Base-by-base conservation (phyloP, 352 stramenopile species). In the Phytophthora tubulina region DNA sequence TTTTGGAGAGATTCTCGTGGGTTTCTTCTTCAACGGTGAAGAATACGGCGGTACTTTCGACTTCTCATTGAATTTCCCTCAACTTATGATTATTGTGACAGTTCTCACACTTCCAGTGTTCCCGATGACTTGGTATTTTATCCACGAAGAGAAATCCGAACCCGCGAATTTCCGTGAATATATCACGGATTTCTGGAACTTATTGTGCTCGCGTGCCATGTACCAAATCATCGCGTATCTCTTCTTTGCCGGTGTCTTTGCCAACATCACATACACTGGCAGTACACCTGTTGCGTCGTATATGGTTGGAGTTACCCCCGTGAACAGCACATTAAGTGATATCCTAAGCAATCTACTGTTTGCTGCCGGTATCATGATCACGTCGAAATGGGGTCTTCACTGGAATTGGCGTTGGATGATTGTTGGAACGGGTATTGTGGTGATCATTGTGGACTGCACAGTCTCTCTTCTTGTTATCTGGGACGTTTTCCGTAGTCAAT, bases 1-100 rank as follows among this genome's bases (percentile, higher is more conserved):
- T 33, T 41, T 89, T 7, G 72, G 68, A 6, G 57, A 82, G 31
- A 11, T 84, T 0, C 38, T 86, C 3, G 17, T 63, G 0, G 81
- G 70, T 9, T 85, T 89, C 49, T 65, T 51, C 39, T 81, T 92
- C 48, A 93, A 91, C 66, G 79, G 78, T 13, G 41, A 63, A 33
- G 64, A 82, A 6, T 92, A 92, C 56, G 81, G 81, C 31, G 84
- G 84, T 15, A 60, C 63, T 35, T 92, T 86, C 54, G 49, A 81
- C 62, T 85, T 81, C 45, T 76, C 74, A 21, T 45, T 93, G 4
- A 79, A 54, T 35, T 89, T 90, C 53, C 80, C 76, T 3, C 50
- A 73, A 32, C 31, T 88, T 6, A 86, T 86, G 76, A 67, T 82
- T 51, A 73, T 84, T 36, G 54, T 84, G 36, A 50, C 75, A 0